Evolutionary conservation across 176 grass and related monocot species (phyloP).

Genomic region (Raddia guianensis): DNA sequence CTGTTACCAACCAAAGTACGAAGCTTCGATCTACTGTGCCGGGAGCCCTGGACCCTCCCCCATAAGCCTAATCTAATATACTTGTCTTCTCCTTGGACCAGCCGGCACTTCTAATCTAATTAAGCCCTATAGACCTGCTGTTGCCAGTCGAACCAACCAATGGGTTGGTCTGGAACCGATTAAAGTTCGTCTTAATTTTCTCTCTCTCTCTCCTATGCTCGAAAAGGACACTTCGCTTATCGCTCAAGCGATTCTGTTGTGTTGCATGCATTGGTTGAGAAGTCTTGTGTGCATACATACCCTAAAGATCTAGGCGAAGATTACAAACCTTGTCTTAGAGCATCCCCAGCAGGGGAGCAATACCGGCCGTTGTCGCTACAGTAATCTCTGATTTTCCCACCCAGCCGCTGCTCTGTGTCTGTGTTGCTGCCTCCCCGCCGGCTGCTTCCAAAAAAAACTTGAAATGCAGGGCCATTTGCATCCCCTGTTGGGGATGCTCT

Average conservation of each 20-base stretch:
- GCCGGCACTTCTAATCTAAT: slow-evolving; percentile 53
- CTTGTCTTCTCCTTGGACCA: slow-evolving; percentile 14
- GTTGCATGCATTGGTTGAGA: slow-evolving; percentile 37
- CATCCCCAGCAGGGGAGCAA: no score
- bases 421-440: no score
- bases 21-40: slow-evolving; percentile 34
- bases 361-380: no score
- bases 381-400: no score
- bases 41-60: not conserved
- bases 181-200: not conserved
- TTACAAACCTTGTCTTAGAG: not conserved
- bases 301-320: not conserved
- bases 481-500: no score
- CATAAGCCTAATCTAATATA: not conserved
- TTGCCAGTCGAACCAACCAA: slow-evolving; percentile 30
- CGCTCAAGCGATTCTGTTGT: slow-evolving; percentile 46
- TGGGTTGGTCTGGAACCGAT: slow-evolving; percentile 38
- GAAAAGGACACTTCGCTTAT: slow-evolving; percentile 50
- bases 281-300: not conserved
- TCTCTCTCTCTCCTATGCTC: not conserved
- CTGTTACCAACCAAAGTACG: slow-evolving; percentile 45
- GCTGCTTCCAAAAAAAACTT: no score
- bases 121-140: not conserved
- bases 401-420: no score
- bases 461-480: no score